A percentile compares a stretch with the other conserved stretches of the same genome.
phyloP scores from a whole-genome alignment of 1,284 basidiomycete genomes.

The Austroboletus niveus region DNA sequence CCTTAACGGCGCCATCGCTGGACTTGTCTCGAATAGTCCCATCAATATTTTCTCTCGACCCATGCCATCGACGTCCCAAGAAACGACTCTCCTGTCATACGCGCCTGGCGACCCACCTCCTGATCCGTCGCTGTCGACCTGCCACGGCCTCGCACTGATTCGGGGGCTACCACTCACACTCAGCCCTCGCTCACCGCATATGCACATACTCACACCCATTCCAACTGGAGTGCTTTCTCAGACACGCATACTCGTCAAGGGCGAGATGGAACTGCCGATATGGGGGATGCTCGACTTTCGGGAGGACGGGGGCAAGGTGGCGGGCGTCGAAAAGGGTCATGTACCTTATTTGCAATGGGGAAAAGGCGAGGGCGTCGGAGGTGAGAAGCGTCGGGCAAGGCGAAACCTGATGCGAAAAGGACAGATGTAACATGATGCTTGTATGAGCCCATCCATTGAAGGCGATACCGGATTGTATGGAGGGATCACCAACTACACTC shows the following conservation, averaged over 20 bases:
- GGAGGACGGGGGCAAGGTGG: slow-evolving; percentile 19
- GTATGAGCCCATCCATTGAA: too few relatives aligned
- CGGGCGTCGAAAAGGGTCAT: too few relatives aligned
- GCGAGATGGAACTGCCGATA: slow-evolving; percentile 42
- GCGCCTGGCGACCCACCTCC: slow-evolving; percentile 52
- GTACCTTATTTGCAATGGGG: slow-evolving; percentile 29
- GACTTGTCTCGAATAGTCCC: slow-evolving; percentile 45
- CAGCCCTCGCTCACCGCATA: slow-evolving; percentile 27
- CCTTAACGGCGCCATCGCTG: slow-evolving; percentile 82
- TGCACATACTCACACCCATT: slow-evolving; percentile 80
- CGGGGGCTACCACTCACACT: slow-evolving; percentile 41
- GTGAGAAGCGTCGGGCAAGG: slow-evolving; percentile 70
- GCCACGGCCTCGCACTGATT: slow-evolving; percentile 72
- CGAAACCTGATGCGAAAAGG: slow-evolving; percentile 87
- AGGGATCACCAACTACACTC: too few relatives aligned
- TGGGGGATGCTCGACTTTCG: slow-evolving; percentile 36
- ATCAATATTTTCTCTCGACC: neutral
- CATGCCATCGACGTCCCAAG: neutral
- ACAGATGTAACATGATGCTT: slow-evolving; percentile 35
- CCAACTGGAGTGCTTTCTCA: slow-evolving; percentile 43
- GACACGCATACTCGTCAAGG: slow-evolving; percentile 66
- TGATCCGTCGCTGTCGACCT: slow-evolving; percentile 53
- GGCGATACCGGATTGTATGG: too few relatives aligned
- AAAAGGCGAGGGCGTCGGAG: slow-evolving; percentile 62
- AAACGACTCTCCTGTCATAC: slow-evolving; percentile 46